phyloP scores from a whole-genome alignment of 1,284 basidiomycete genomes.

The Boletus smithii region DNA sequence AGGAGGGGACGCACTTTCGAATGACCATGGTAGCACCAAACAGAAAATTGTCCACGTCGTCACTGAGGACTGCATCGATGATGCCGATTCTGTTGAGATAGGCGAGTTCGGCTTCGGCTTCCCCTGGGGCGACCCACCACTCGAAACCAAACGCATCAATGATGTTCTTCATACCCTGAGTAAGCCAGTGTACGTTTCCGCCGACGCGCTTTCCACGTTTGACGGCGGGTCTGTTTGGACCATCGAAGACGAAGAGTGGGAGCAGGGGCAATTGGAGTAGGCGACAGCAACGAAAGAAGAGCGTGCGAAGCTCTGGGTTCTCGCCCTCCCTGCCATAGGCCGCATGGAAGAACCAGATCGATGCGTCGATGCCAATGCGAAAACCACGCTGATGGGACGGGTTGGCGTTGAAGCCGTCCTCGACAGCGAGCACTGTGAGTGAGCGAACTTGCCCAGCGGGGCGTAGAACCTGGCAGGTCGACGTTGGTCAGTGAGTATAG shows the following conservation, averaged over 20 bases:
- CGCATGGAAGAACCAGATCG: constrained; percentile 81
- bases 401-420: constrained; percentile 68
- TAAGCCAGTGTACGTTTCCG: constrained; percentile 60
- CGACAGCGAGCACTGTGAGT: constrained; percentile 64
- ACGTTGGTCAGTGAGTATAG: neutral
- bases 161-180: constrained; percentile 71
- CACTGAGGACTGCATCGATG: constrained; percentile 88
- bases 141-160: constrained; percentile 88
- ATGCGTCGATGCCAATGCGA: constrained; percentile 75
- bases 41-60: constrained; percentile 90
- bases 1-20: constrained; percentile 54
- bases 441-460: constrained; percentile 62
- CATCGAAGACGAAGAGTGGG: constrained; percentile 94
- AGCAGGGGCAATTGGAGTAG: constrained; percentile 78
- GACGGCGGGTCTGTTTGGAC: constrained; percentile 74
- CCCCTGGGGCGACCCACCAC: constrained; percentile 86
- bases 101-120: constrained; percentile 95
- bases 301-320: constrained; percentile 70
- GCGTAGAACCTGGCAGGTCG: constrained; percentile 49
- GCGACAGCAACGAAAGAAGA: constrained; percentile 73
- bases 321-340: constrained; percentile 72
- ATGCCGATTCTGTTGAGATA: constrained; percentile 77
- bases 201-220: constrained; percentile 79
- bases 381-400: constrained; percentile 56
- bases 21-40: constrained; percentile 85